Base-by-base conservation (phyloP, 345 rosid genomes). In the Geranium rotundifolium region DNA sequence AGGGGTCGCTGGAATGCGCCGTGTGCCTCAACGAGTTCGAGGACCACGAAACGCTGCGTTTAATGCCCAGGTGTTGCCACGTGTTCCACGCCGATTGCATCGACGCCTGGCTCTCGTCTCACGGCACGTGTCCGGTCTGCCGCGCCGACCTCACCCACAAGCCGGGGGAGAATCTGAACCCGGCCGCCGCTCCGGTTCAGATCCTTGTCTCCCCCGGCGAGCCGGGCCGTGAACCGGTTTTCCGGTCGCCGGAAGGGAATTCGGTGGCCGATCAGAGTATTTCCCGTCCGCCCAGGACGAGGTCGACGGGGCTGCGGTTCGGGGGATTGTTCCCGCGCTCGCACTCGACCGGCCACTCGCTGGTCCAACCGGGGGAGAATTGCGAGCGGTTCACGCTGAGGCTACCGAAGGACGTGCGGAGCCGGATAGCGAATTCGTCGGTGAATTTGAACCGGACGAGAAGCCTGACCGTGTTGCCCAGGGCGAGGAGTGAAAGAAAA, bases 71-170 rank as follows among this genome's bases (percentile, higher is more conserved):
- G 34, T 93, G 99, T 34, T 88, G 90, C 66, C 97, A 93, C 67
- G 99, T 83, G 7, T 93, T 93, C 70, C 99, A 93, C 29, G 80
- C 99, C 1, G 95, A 90, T 2, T 95, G 99, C 54, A 82, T 95
- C 66, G 97, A 70, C 19, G 89, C 83, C 4, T 95, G 99, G 99
- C 78, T 95, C 1, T 74, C 69, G 52, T 90, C 87, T 18, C 97
- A 95, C 65, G 79, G 81, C 4, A 95, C 99, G 7, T 95, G 99
- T 64, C 99, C 99, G 0, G 99, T 95, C 57, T 95, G 99, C 23
- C 81, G 99, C 19, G 78, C 97, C 7, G 79, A 95, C 63, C 85
- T 95, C 65, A 72, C 63, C 58, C 67, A 85, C 41, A 5, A 8
- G 3, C 41, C 41, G 7, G 41, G 41, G 0, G 41, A 34, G 41